Base-by-base conservation (phyloP, 1,139 yeast species). In the Zygoascus sp. region DNA sequence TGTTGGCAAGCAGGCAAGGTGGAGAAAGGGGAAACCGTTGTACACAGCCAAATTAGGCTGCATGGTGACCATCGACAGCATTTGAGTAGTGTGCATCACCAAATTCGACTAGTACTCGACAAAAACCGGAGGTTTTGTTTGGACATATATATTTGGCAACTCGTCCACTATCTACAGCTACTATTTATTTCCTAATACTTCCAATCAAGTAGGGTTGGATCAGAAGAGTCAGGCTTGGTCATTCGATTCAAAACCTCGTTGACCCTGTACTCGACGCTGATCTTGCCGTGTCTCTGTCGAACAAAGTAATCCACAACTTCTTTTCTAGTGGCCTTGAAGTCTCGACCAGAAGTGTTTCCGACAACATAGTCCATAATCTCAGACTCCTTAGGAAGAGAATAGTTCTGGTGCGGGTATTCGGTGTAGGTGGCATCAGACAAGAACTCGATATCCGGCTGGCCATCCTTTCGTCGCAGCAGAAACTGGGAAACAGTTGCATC, bases 311-410 rank as follows among this genome's bases (percentile, higher is more conserved):
- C 75, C 50, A 80, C 53, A 6, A 83, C 81, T 58, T 86, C 95
- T 42, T 68, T 62, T 44, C 78, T 79, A 9, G 92, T 81, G 21
- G 83, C 83, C 63, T 83, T 79, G 64, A 76, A 80, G 32, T 81
- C 72, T 58, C 86, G 74, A 56, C 77, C 75, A 13, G 81, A 72
- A 27, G 78, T 80, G 58, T 80, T 86, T 21, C 90, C 90, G 42
- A 79, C 78, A 45, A 84, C 77, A 63, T 73, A 84, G 47, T 69
- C 68, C 56, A 76, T 74, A 50, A 80, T 73, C 50, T 79, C 82
- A 44, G 61, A 55, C 65, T 82, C 85, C 11, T 77, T 71, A 45
- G 97, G 97, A 55, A 92, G 74, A 30, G 95, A 96, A 74, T 79
- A 84, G 59, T 77, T 74, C 19, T 25, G 32, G 67, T 76, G 79